phyloP scores from a whole-genome alignment of 1,139 yeast genomes.

The Candida glucosophila region DNA sequence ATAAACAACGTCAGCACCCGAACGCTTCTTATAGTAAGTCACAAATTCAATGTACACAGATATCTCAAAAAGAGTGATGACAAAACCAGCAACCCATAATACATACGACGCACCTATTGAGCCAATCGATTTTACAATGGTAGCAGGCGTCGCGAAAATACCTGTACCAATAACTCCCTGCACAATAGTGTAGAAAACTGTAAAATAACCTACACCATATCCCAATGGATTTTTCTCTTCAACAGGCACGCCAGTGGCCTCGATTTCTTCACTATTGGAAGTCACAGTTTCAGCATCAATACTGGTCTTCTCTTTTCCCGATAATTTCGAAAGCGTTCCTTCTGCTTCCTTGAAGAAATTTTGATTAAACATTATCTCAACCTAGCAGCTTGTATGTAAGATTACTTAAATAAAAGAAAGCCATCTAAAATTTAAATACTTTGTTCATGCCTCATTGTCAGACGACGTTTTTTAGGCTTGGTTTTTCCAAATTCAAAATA shows the following conservation, averaged over 20 bases:
- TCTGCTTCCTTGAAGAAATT: too few relatives aligned
- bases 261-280: too few relatives aligned
- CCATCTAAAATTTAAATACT: too few relatives aligned
- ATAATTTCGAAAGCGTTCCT: too few relatives aligned
- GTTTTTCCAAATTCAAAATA: too few relatives aligned
- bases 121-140: slow-evolving; percentile 25
- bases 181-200: slow-evolving; percentile 24
- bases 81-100: slow-evolving; percentile 31
- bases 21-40: slow-evolving; percentile 26
- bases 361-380: too few relatives aligned
- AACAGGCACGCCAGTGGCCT: slow-evolving; percentile 37
- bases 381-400: too few relatives aligned
- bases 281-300: too few relatives aligned
- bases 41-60: slow-evolving; percentile 30
- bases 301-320: too few relatives aligned
- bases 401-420: too few relatives aligned
- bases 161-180: slow-evolving; percentile 41
- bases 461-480: too few relatives aligned
- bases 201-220: slow-evolving; percentile 21
- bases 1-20: slow-evolving; percentile 37
- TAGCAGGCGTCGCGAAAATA: slow-evolving; percentile 34
- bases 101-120: slow-evolving; percentile 35
- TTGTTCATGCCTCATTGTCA: too few relatives aligned
- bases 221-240: slow-evolving; percentile 31
- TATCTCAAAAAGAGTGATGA: slow-evolving; percentile 26